Base-by-base conservation (phyloP, 2,329 filamentous ascomycete genomes). In the Neonectria coccinea region DNA sequence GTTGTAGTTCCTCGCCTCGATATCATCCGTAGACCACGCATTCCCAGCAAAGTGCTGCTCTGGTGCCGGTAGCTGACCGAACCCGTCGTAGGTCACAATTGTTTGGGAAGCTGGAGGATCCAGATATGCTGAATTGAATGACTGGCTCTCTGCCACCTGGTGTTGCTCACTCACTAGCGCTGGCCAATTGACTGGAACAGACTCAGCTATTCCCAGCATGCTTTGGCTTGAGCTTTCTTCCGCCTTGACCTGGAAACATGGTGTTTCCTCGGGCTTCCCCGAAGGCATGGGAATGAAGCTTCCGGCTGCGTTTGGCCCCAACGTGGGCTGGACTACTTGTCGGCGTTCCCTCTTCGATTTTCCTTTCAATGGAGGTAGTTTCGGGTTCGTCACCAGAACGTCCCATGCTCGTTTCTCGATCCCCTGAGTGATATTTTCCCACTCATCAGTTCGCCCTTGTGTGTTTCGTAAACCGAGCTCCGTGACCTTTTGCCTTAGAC, bases 401-500 rank as follows among this genome's bases (percentile, higher is more conserved):
- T 70, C 45, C 77, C 59, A 79, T 11, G 68, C 27, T 2, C 58
- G 59, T 25, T 62, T 70, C 50, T 73, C 69, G 16, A 74, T 64
- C 12, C 33, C 29, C 12, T 51, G 39, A n/a, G 62, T 44, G n/a
- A 44, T 51, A 9, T 7, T 50, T 7, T 36, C 31, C 44, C 27
- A 48, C 39, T 54, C 45, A n/a, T 7, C 4, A 5, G 16, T n/a
- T 4, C 18, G 25, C 4, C 11, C n/a, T 20, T 6, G n/a, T 2
- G 11, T 18, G 5, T 10, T 5, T 29, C 9, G 27, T 10, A 18
- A 25, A 45, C 1, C 72, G 41, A 67, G 47, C 41, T 45, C 29
- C 4, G 64, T 44, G 16, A 76, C 56, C 52, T 77, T 78, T 52
- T 74, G 73, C 48, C 77, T 75, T 16, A 79, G 64, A 22, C 62